phyloP scores from a whole-genome alignment of 179 eudicot genomes.

The Pouteria campechiana region DNA sequence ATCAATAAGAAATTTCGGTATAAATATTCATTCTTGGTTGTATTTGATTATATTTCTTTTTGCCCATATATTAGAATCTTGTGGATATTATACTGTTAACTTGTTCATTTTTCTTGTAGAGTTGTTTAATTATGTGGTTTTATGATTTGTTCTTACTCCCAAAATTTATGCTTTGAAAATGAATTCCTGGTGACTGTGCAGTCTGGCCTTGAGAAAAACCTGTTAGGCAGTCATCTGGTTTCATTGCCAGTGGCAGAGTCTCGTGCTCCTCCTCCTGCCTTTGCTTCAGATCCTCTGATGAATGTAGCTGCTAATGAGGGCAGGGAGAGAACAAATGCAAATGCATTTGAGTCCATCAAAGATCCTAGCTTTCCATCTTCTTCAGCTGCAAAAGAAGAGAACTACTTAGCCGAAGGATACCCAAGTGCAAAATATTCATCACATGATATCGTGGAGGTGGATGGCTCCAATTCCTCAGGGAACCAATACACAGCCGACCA shows the following conservation, averaged over 20 bases:
- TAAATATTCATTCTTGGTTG: neutral
- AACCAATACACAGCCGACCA: constrained; percentile 30
- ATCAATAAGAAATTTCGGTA: too few species aligned
- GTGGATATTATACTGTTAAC: too few species aligned
- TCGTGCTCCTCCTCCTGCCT: constrained; percentile 62
- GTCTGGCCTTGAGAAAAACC: constrained; percentile 72
- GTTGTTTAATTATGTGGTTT: too few species aligned
- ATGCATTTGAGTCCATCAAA: too few species aligned
- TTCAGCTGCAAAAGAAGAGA: constrained; percentile 7
- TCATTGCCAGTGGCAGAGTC: constrained; percentile 25
- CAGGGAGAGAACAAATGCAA: constrained; percentile 12
- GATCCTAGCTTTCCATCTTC: too few species aligned
- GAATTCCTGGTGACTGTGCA: constrained; percentile 17
- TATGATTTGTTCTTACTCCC: too few species aligned
- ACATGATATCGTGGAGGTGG: constrained; percentile 55
- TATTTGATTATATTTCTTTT: too few species aligned
- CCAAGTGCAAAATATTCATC: constrained; percentile 24
- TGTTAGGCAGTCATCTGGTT: constrained; percentile 72
- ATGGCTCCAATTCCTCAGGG: constrained; percentile 29
- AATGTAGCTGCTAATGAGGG: constrained; percentile 20
- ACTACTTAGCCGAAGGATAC: constrained; percentile 13
- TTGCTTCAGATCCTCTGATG: constrained; percentile 56
- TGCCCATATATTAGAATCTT: too few species aligned
- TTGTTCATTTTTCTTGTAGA: too few species aligned
- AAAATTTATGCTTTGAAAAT: too few species aligned